These are phyloP conservation scores for Colletotrichum australisinense DNA, from an alignment of 2,329 filamentous ascomycete genomes.

Conservation along the genomic window DNA sequence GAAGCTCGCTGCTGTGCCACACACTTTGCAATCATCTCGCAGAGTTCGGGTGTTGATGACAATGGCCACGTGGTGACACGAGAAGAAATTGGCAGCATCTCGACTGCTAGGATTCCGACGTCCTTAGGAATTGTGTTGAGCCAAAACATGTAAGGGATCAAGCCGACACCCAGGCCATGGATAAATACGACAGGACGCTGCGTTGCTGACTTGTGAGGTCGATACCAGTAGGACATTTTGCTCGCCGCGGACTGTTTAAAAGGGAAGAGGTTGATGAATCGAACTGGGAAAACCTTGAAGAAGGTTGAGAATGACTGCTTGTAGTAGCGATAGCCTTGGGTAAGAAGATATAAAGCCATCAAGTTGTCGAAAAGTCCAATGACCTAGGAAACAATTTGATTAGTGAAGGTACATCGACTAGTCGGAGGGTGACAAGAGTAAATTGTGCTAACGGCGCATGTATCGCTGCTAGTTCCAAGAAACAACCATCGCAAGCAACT, in stretches of 20 bases:
- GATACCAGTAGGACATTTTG: conserved; percentile 68
- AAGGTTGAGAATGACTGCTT: conserved; percentile 57
- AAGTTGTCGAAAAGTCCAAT: conserved; percentile 60
- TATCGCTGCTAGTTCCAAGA: not conserved
- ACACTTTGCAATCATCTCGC: conserved; percentile 27
- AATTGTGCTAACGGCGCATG: not conserved
- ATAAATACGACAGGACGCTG: conserved; percentile 70
- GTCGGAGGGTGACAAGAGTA: not conserved
- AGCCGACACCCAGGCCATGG: conserved; percentile 67
- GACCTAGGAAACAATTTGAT: conserved; percentile 42
- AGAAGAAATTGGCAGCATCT: conserved; percentile 69
- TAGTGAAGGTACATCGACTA: not conserved
- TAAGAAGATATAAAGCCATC: conserved; percentile 45
- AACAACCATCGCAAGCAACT: conserved; percentile 35
- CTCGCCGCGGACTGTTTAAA: conserved; percentile 57
- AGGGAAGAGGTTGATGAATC: conserved; percentile 60
- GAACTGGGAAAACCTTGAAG: conserved; percentile 62
- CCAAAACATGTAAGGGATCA: conserved; percentile 69
- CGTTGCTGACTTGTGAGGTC: conserved; percentile 68
- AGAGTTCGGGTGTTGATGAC: conserved; percentile 22
- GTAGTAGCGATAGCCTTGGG: conserved; percentile 53
- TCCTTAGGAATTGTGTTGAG: conserved; percentile 53
- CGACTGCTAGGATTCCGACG: conserved; percentile 67
- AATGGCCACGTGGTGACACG: conserved; percentile 64
- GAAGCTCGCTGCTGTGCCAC: conserved; percentile 25